phyloP scores from a whole-genome alignment of 257 asterid genomes.

The Fraxinus americana region DNA sequence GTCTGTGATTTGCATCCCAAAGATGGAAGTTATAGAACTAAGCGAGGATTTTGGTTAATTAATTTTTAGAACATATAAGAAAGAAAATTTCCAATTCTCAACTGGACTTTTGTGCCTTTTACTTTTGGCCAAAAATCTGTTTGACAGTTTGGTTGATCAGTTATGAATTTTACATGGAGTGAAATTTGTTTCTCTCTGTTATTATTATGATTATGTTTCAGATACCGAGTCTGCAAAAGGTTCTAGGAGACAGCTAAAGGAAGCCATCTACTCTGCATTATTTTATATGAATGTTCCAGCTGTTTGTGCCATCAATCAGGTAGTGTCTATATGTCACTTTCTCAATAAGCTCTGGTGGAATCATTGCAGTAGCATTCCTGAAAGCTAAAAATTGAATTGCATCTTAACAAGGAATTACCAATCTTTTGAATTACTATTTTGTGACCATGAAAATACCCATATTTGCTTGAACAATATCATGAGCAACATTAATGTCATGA shows the following conservation, averaged over 20 bases:
- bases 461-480: not conserved
- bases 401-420: not conserved
- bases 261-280: slow-evolving; percentile 73
- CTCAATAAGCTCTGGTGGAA: not conserved
- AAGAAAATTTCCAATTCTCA: slow-evolving; percentile 7
- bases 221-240: slow-evolving; percentile 77
- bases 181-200: slow-evolving; percentile 21
- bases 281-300: slow-evolving; percentile 97
- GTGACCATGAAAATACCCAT: not conserved
- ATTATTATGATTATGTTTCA: slow-evolving; percentile 38
- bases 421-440: slow-evolving; percentile 7
- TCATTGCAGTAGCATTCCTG: not conserved
- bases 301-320: slow-evolving; percentile 97
- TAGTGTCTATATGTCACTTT: slow-evolving; percentile 12
- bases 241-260: slow-evolving; percentile 76
- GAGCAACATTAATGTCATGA: not conserved
- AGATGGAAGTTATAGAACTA: slow-evolving; percentile 2
- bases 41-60: slow-evolving; percentile 11
- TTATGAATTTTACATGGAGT: slow-evolving; percentile 1
- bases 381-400: not conserved
- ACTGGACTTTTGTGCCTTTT: slow-evolving; percentile 7
- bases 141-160: slow-evolving; percentile 15
- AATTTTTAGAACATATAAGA: not conserved
- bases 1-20: slow-evolving; percentile 14
- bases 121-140: slow-evolving; percentile 7